phyloP scores from a whole-genome alignment of 345 rosid species.

The Aegle marmelos region DNA sequence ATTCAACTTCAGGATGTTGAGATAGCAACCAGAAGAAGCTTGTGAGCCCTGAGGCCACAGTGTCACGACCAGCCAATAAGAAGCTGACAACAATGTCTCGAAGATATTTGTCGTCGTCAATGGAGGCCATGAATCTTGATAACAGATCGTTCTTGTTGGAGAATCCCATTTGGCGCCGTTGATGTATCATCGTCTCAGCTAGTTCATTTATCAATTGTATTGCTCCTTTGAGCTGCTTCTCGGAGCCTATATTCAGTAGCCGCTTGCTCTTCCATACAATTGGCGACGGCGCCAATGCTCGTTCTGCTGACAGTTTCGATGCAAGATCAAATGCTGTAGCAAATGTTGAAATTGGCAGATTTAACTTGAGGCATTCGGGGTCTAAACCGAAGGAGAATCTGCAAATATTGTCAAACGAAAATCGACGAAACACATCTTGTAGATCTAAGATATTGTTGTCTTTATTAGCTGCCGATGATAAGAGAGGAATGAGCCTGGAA shows the following conservation, averaged over 20 bases:
- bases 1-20: constrained; percentile 30
- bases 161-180: constrained; percentile 35
- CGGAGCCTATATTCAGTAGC: constrained; percentile 52
- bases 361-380: constrained; percentile 50
- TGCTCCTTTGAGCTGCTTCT: constrained; percentile 52
- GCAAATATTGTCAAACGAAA: constrained; percentile 63
- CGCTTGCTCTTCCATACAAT: constrained; percentile 59
- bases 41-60: constrained; percentile 52
- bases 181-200: constrained; percentile 46
- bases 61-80: constrained; percentile 55
- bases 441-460: constrained; percentile 29
- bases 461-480: constrained; percentile 20
- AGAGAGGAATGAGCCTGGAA: constrained; percentile 38
- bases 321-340: constrained; percentile 62
- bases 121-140: constrained; percentile 56
- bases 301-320: constrained; percentile 54
- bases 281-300: constrained; percentile 50
- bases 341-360: constrained; percentile 51
- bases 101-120: constrained; percentile 39
- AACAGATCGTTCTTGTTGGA: constrained; percentile 47
- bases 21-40: constrained; percentile 49
- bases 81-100: constrained; percentile 71
- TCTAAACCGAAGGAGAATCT: constrained; percentile 65
- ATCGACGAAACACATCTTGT: constrained; percentile 63
- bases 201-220: constrained; percentile 36